These are phyloP conservation scores for Phoenix roebelenii DNA, from an alignment of 176 grass and related monocot species.

Conservation along the genomic window DNA sequence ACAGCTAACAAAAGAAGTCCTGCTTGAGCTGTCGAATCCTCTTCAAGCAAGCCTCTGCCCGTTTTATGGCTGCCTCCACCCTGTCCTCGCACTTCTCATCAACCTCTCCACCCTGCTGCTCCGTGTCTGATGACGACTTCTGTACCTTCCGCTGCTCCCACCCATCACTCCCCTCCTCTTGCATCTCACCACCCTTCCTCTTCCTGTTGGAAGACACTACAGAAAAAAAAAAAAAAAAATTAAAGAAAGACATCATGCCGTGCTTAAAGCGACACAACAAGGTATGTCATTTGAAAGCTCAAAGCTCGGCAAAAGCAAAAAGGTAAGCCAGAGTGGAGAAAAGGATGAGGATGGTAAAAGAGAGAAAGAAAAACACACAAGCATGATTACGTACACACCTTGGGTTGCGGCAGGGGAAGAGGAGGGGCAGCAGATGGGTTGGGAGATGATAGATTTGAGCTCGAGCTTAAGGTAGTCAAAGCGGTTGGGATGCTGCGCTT, in stretches of 20 bases:
- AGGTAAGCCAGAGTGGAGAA: no score
- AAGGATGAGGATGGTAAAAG: no score
- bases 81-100: slow-evolving; percentile 18
- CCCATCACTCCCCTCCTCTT: slow-evolving; percentile 7
- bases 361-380: no score
- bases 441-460: slow-evolving; percentile 51
- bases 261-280: no score
- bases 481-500: slow-evolving; percentile 52
- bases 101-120: background rate
- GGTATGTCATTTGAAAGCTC: no score
- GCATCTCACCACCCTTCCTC: slow-evolving; percentile 28
- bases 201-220: slow-evolving; percentile 64
- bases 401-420: slow-evolving; percentile 9
- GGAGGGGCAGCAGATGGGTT: slow-evolving; percentile 24
- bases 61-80: slow-evolving; percentile 45
- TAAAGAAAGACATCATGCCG: no score
- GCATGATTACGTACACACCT: background rate
- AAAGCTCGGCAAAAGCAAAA: no score
- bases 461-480: slow-evolving; percentile 69
- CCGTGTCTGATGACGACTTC: background rate
- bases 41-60: slow-evolving; percentile 56
- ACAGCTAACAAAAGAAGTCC: slow-evolving; percentile 18
- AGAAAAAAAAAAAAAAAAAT: background rate
- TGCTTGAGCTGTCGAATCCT: slow-evolving; percentile 54
- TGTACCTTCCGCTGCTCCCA: background rate